Base-by-base conservation (phyloP, 768 basidiomycete species). In the Tricholomella constricta region DNA sequence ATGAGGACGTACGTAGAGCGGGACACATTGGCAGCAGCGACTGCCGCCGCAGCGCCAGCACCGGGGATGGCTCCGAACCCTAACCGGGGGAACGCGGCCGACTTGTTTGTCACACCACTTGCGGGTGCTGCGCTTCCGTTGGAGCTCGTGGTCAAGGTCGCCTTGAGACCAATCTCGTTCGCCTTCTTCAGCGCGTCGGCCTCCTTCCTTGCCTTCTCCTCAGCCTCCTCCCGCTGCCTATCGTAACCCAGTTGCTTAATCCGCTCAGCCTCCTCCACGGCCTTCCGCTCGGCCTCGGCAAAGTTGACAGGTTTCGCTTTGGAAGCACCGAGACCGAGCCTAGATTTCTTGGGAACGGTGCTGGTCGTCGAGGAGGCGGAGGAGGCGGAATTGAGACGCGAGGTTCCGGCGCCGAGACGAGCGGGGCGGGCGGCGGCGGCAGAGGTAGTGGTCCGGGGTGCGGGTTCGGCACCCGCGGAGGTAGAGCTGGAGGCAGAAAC, bases 241-340 rank as follows among this genome's bases (percentile, higher is more conserved):
- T 97, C 93, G 65, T 98, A 97, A 0, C 95, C 96, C 15, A 97
- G 80, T 60, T 94, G 85, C 67, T 91, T 89, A 68, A 94, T 83
- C 52, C 94, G 80, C 70, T 95, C 95, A 22, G 93, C 94, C 67
- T 98, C 97, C 63, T 94, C 95, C 23, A 81, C 66, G 0, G 97
- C 97, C 60, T 88, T 89, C 25, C 88, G 78, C 69, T 98, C 95
- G 0, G 94, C 97, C 61, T 93, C 93, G 17, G 89, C 97, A 67
- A 99, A 99, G 71, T 98, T 86, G 59, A 98, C 86, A 1, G 89
- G 81, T 6, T 83, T 86, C 0, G 93, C 82, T 68, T 93, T 95
- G 65, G 89, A 88, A 8, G 95, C 97, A 12, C 96, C 95, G 1
- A 94, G 79, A 23, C 90, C 91, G 12, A 89, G 79, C 62, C 87